Evolutionary conservation across 208 protist genomes (phyloP), one percentile per base, ranked within the genome.

Genomic region (Trypanosomatidae sp.): DNA sequence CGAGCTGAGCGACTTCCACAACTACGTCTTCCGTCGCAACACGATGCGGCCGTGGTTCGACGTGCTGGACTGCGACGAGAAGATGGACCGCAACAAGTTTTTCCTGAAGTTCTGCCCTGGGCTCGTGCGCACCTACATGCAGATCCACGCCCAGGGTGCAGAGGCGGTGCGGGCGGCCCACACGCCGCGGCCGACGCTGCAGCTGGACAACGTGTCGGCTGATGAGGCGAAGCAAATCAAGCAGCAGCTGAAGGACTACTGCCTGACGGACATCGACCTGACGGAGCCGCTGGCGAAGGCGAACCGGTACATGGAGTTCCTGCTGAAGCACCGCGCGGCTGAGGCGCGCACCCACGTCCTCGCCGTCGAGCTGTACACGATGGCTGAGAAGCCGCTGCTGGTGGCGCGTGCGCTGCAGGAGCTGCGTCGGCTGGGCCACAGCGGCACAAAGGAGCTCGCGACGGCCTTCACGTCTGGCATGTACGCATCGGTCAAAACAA

Each of bases 1-100:
- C 53, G 97, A 99, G 80, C 92, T 99, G 74, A 95, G 94, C 77
- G 98, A 99, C 77, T 99, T 99, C 88, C 98, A 99, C 89, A 92
- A 92, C 75, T 99, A 99, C 82, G 97, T 98, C 65, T 92, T 98
- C 69, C 93, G 97, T 47, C 95, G 97, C 72, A 92, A 95, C 80
- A 99, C 95, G 12, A 90, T 99, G 73, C 90, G 98, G 46, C 47
- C 97, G 22, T 99, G 98, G 89, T 90, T 99, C 73, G 80, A 93
- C 75, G 86, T 98, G 33, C 76, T 99, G 53, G 81, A 87, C 62
- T 83, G 79, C 73, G 88, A 93, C 69, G 88, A 96, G 69, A 77
- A 90, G 66, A 77, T 92, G 50, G 80, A 82, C 58, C 71, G 79
- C 43, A 92, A 94, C 81, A 90, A 89, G 70, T 94, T 93, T 75